Evolutionary conservation across 495 filamentous ascomycete species (phyloP).

Genomic region (Aspergillus wentii): DNA sequence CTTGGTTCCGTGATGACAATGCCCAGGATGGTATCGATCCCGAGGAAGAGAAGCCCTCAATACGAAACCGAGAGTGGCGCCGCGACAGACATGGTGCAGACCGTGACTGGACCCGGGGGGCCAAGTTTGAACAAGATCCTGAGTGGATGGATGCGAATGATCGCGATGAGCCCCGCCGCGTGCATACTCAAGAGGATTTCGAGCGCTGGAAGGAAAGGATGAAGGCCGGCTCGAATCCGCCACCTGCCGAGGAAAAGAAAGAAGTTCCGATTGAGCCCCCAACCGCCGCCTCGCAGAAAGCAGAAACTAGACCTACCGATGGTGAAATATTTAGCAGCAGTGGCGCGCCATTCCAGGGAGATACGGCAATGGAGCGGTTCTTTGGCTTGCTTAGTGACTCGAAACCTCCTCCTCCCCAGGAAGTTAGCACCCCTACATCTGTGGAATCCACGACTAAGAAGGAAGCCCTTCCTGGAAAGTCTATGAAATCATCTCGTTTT

Average conservation of each 20-base stretch:
- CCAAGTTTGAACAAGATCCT: conserved; percentile 67
- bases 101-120: conserved; percentile 53
- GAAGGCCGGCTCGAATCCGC: conserved; percentile 57
- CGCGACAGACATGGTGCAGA: conserved; percentile 57
- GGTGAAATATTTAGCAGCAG: conserved; percentile 33
- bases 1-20: conserved; percentile 51
- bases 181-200: conserved; percentile 85
- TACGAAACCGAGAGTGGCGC: conserved; percentile 62
- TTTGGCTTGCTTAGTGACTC: conserved; percentile 63
- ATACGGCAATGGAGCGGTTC: conserved; percentile 71
- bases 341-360: conserved; percentile 42
- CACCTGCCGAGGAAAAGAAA: conserved; percentile 44
- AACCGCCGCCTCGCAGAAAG: conserved; percentile 17
- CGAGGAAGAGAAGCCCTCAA: conserved; percentile 47
- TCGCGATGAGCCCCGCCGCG: conserved; percentile 59
- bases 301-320: conserved; percentile 29
- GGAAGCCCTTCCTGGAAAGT: conserved; percentile 20
- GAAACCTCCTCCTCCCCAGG: conserved; percentile 26
- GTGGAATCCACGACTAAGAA: conserved; percentile 25
- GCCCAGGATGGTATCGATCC: conserved; percentile 50
- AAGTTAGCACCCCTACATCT: conserved; percentile 17
- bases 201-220: conserved; percentile 91
- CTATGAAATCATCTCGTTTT: conserved; percentile 70
- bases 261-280: conserved; percentile 25
- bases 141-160: conserved; percentile 81